Evolutionary conservation across 2,329 filamentous ascomycete genomes (phyloP), one percentile per base, ranked within the genome.

Genomic region (Daldinia sp.): DNA sequence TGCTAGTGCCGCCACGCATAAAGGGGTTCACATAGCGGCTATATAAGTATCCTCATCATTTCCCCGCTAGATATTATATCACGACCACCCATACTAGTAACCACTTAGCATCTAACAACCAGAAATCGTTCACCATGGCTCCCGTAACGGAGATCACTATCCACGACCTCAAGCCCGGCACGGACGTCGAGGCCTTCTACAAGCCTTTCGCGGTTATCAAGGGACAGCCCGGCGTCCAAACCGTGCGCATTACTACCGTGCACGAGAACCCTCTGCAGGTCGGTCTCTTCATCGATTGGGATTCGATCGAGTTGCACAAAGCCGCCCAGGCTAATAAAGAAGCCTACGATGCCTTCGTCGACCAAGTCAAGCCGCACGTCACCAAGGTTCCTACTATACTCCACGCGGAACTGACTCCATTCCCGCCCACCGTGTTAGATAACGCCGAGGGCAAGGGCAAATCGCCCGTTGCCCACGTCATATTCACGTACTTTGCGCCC

Each of bases 271-370:
- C 61, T 4, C 13, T 56, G 21, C 41, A 61, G 23, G 43, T 68
- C 17, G 60, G 59, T 27, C 48, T 71, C n/a, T 68, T 71, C 58
- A 58, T 73, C 48, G 71, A 72, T 66, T 73, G 72, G 72, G 70
- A 70, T 61, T 54, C 57, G 4, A 19, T 71, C 34, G 63, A 58
- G 4, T 32, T 63, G 17, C 71, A 73, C 62, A 6, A 43, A 6
- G 65, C 66, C 23, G 69, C 71, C 59, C 56, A 48, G 23, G 30
- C 53, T 11, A 37, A 53, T 19, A 57, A 53, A n/a, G 61, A 32
- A 8, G 60, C 43, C 8, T 71, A 69, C 64, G 17, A 4, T 8
- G 21, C 65, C 10, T 67, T 69, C 58, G 43, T 61, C 10, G 23
- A 10, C n/a, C 39, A 48, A 23, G 7, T 62, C 13, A 17, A 21